Base-by-base conservation (phyloP, 805 yeast species). In the Metschnikowia vanudenii region DNA sequence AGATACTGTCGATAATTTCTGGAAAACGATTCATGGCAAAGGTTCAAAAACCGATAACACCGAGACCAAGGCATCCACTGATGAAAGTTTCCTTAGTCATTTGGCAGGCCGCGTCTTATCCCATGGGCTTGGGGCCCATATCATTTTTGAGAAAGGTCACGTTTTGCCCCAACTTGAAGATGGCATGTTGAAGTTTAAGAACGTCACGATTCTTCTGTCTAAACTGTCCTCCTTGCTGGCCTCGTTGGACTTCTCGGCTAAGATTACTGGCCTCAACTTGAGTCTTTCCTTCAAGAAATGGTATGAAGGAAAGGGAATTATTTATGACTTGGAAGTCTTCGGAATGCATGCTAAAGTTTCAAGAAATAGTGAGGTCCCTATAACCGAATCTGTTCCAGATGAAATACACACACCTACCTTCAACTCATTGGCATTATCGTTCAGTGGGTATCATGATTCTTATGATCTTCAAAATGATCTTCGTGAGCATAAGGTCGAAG, bases 261-360 rank as follows among this genome's bases (percentile, higher is more conserved):
- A 61, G 18, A 62, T 79, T 6, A 68, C 76, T 30, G 63, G 74
- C 17, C 60, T 79, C 51, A 70, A 73, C 37, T 53, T 79, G 20
- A 68, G 78, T 0, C 60, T 79, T 9, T 73, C 80, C 1, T 75
- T 79, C 47, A 67, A 72, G 34, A 79, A 79, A 57, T 79, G 83
- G 83, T 69, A 75, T 35, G 75, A 74, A 46, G 82, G 84, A 0
- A 68, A 69, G 39, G 84, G 84, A 2, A 58, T 79, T 20, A 74
- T 79, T 24, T 56, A 75, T 37, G 77, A 75, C 46, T 56, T 79
- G 40, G 79, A 77, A 45, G 60, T 79, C 5, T 68, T 61, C 34
- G 84, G 84, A 1, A 54, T 78, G 54, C 61, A 62, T 26, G 84
- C 81, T 9, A 60, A 62, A 34, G 53, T 68, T 7, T 30, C 33